Percentiles rank a stretch among this genome's conserved stretches.
These are phyloP conservation scores for Leavenworthia alabamica DNA, from an alignment of 345 rosid genomes.

Conservation along the genomic window DNA sequence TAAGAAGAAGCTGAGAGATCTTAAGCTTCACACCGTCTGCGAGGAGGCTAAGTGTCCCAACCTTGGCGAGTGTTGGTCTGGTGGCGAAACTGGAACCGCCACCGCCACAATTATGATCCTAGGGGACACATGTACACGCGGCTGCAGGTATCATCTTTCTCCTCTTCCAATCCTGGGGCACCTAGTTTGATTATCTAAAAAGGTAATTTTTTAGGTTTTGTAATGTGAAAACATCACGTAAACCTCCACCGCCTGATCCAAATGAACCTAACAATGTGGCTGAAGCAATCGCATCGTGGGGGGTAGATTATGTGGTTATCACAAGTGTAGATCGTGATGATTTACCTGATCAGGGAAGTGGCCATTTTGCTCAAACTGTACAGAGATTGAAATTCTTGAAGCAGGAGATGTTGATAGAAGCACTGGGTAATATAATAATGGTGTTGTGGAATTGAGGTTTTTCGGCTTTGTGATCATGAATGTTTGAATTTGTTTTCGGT, in stretches of 20 bases:
- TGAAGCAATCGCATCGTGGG: constrained; percentile 96
- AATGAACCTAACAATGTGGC: constrained; percentile 88
- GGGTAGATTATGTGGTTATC: constrained; percentile 87
- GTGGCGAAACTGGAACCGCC: constrained; percentile 96
- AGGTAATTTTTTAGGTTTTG: constrained; percentile 49
- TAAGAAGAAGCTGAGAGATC: constrained; percentile 81
- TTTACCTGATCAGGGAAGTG: constrained; percentile 81
- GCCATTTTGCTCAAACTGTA: constrained; percentile 74
- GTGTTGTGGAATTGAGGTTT: background rate
- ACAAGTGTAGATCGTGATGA: constrained; percentile 94
- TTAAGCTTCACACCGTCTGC: constrained; percentile 95
- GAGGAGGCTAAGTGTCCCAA: constrained; percentile 97
- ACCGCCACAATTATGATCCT: constrained; percentile 95
- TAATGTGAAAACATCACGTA: constrained; percentile 90
- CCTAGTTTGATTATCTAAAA: background rate
- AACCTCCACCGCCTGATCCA: constrained; percentile 92
- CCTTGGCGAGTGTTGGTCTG: constrained; percentile 97
- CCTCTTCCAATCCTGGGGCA: constrained; percentile 3
- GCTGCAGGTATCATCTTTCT: constrained; percentile 60
- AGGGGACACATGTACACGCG: constrained; percentile 95
- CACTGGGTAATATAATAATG: constrained; percentile 50
- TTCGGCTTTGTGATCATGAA: background rate
- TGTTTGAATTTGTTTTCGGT: background rate
- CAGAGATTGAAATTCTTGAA: constrained; percentile 71
- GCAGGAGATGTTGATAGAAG: constrained; percentile 85